Evolutionary conservation across 1,139 yeast species (phyloP).

Genomic region (Kurtzmaniella quercitrusa): DNA sequence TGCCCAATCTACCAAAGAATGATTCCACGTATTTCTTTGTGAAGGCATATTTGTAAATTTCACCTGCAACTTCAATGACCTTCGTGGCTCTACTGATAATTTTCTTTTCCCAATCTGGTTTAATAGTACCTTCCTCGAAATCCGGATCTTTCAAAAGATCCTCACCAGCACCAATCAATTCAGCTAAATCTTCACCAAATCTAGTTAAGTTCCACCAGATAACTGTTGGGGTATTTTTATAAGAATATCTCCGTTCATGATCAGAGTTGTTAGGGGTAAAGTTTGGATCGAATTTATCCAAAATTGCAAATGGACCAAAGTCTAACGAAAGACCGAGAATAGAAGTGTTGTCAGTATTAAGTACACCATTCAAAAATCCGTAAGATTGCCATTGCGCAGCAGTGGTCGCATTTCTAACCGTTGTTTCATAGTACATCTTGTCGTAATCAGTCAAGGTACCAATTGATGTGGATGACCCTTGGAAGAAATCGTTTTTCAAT

Average conservation of each 20-base stretch:
- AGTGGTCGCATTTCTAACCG: slow-evolving; percentile 67
- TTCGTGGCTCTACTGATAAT: slow-evolving; percentile 61
- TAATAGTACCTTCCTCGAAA: slow-evolving; percentile 28
- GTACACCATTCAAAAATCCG: slow-evolving; percentile 90
- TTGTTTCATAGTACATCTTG: slow-evolving; percentile 65
- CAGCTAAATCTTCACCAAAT: slow-evolving; percentile 80
- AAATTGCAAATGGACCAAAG: slow-evolving; percentile 90
- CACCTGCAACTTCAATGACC: slow-evolving; percentile 61
- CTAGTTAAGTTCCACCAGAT: slow-evolving; percentile 94
- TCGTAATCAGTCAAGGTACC: slow-evolving; percentile 61
- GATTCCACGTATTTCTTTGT: slow-evolving; percentile 54
- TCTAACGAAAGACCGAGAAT: slow-evolving; percentile 83
- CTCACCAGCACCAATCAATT: slow-evolving; percentile 69
- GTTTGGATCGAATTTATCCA: slow-evolving; percentile 78
- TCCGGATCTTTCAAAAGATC: slow-evolving; percentile 40
- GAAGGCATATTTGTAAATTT: slow-evolving; percentile 61
- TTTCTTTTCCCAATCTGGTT: slow-evolving; percentile 46
- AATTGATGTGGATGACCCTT: slow-evolving; percentile 14
- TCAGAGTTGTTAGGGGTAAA: slow-evolving; percentile 94
- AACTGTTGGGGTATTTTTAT: slow-evolving; percentile 75
- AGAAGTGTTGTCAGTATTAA: slow-evolving; percentile 92
- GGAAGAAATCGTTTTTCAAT: slow-evolving; percentile 19
- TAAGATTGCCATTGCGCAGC: slow-evolving; percentile 88
- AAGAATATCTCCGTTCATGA: slow-evolving; percentile 64
- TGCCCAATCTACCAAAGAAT: slow-evolving; percentile 70